A percentile compares a stretch with the other conserved stretches of the same genome.
Conservation (phyloP, 140 eudicot genomes). For the Stevia rebaudiana region DNA sequence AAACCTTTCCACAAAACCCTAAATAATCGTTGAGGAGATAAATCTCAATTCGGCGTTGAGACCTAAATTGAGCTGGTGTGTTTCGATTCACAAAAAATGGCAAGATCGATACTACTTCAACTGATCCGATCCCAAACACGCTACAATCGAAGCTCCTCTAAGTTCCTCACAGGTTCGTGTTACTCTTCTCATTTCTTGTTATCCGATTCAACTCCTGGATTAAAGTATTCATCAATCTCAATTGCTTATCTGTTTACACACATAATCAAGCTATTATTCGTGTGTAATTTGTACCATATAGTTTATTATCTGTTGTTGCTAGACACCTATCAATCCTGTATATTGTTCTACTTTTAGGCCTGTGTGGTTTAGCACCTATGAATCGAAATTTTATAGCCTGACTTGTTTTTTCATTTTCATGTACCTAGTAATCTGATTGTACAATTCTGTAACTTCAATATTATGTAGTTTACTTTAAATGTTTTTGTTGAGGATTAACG, state of each 20-base stretch:
- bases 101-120: constrained; percentile 38
- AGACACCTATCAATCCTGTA: not conserved
- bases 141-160: constrained; percentile 18
- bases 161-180: constrained; percentile 22
- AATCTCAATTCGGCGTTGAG: not conserved
- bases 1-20: constrained; percentile 24
- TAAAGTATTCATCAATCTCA: too few species aligned
- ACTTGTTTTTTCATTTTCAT: not conserved
- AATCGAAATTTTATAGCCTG: not conserved
- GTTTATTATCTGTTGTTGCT: constrained; percentile 3
- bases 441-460: not conserved
- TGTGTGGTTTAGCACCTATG: not conserved
- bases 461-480: not conserved
- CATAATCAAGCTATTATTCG: not conserved
- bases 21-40: constrained; percentile 2
- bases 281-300: constrained; percentile 8
- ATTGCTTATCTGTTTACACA: not conserved
- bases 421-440: not conserved
- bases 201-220: not conserved
- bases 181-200: not conserved
- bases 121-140: constrained; percentile 41
- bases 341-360: not conserved
- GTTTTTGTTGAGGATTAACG: not conserved
- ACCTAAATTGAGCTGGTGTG: not conserved
- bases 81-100: constrained; percentile 26